Evolutionary conservation across 2,329 filamentous ascomycete genomes (phyloP), one percentile per base, ranked within the genome.

Genomic region (Paracorniculantispora psalliotae): DNA sequence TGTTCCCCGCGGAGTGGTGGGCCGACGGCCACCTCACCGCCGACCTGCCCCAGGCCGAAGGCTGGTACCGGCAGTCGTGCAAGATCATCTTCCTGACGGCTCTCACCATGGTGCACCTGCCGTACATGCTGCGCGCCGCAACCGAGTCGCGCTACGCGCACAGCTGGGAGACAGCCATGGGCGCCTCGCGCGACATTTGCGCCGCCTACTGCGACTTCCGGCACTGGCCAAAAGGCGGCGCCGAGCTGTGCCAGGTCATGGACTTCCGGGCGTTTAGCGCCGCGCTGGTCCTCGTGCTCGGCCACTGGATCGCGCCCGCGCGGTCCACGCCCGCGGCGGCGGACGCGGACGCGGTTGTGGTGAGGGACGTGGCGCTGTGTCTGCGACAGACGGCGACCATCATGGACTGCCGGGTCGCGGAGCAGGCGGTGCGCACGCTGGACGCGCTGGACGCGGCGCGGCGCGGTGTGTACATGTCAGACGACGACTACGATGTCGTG

Each of bases 231-330:
- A 49, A 30, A 4, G 56, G 59, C 7, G 60, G 59, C 59, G 19
- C 33, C 59, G 9, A 62, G 52, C 65, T 75, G 10, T 79, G 78
- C 66, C 78, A 79, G 47, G 62, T 79, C 37, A 69, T 77, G 49
- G 79, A 81, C 61, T 81, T 81, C 52, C 68, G 76, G 54, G 73
- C 72, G 2, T 81, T 81, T 61, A 78, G 70, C 1, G 72, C 74
- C 4, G 72, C 76, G 15, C 72, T 79, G 63, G 67, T 79, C 1
- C 62, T 81, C 4, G 64, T 76, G 3, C 66, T 79, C 35, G 74
- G 57, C 1, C 57, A 79, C 55, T 62, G 79, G 15, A 66, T 77
- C 44, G 72, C 70, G 8, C 63, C 66, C 25, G 61, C 63, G 71
- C 2, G 58, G 21, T 12, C 49, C 63, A 30, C 33, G 10, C 23